Base-by-base conservation (phyloP, 495 filamentous ascomycete genomes). In the Penicillium pancosmium region DNA sequence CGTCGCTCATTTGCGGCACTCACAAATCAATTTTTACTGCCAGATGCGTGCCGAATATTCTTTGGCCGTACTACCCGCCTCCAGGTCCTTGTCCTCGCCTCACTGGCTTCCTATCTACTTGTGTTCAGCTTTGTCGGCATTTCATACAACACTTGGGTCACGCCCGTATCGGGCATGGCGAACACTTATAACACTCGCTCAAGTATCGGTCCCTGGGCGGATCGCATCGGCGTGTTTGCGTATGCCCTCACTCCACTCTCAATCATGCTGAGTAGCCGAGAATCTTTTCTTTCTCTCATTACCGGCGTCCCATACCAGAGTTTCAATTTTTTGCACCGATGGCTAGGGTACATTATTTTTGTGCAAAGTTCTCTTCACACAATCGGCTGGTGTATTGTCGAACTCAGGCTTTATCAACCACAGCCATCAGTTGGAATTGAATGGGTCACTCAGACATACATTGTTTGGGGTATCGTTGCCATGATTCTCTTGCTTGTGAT, bases 251-350 rank as follows among this genome's bases (percentile, higher is more conserved):
- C 85, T 1, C 86, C 86, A 1, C 76, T 89, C 0, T 83, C 84
- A 2, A 68, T 89, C 35, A 68, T 86, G 10, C 74, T 89, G 13
- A 80, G 79, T 34, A 84, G 72, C 50, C 77, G 85, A 5, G 86
- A 89, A 53, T 84, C 80, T 0, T 70, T 89, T 3, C 80, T 90
- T 4, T 83, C 79, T 1, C 56, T 87, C 27, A 56, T 87, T 46
- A 89, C 85, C 0, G 86, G 88, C 6, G 69, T 89, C 4, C 85
- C 87, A 0, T 88, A 89, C 61, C 84, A 88, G 56, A 80, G 78
- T 52, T 89, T 89, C 74, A 84, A 87, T 72, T 89, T 89, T 68
- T 73, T 91, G 23, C 86, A 89, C 64, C 81, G 84, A 25, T 88
- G 84, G 85, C 68, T 80, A 2, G 86, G 87, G 1, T 82, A 83